Evolutionary conservation across 768 basidiomycete species (phyloP), one percentile per base, ranked within the genome.

Genomic region (Atractiella rhizophila): DNA sequence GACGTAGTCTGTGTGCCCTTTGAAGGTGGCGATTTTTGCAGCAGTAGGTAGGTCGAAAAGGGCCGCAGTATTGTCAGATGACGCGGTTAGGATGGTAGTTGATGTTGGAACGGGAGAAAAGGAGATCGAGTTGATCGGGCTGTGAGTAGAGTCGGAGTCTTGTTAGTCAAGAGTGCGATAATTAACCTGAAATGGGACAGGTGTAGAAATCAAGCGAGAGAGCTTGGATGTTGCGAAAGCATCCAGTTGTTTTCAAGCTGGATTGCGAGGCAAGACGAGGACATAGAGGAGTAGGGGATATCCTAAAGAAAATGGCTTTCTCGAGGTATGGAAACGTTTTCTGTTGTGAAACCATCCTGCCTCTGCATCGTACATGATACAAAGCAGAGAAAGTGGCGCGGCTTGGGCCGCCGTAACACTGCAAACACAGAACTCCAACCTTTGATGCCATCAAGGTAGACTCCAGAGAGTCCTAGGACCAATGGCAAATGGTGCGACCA

Each of bases 31-130:
- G 0, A 74, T 64, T 59, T 88, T 76, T 6, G 85, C 81, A 5
- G 91, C 81, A 9, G 55, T 55, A 19, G 55, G 38, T 13, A 96
- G 72, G 59, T 96, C 91, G 79, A 85, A 96, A 1, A 96, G 63
- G 57, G 73, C 76, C 40, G 79, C 78, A 19, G 86, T 85, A 2
- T 79, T 81, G 56, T 98, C 91, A 59, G 96, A 88, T 3, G 86
- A 94, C 53, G 82, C 86, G 4, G 91, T 86, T 23, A 96, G 67
- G 38, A 94, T 64, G 0, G 80, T 79, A 2, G 76, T 74, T 12
- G 46, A 32, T 12, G 29, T 10, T 8, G 40, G 24, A 15, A 76
- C 65, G 3, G 73, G 59, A 1, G 88, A 96, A 58, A 96, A 98
- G 49, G 76, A 79, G 5, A 83, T 73, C 45, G 88, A 77, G 61